Evolutionary conservation across 192 early-diverging fungal species (phyloP), one percentile per base, ranked within the genome.

Genomic region (Coemansia sp.): DNA sequence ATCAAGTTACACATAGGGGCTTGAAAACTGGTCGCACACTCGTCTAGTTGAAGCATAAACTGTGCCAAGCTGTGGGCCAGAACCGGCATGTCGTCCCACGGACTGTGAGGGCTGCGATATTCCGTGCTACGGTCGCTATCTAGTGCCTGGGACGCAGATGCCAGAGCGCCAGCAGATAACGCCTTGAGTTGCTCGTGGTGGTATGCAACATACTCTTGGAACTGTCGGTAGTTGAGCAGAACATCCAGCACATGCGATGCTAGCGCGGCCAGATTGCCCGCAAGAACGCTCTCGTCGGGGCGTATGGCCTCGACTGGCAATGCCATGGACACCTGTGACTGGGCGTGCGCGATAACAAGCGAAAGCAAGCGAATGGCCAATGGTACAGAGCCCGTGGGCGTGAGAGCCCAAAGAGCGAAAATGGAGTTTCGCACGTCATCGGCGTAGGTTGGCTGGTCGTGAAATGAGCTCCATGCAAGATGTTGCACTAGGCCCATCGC

Each of bases 41-140:
- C 34, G 39, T 61, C 66, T 19, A 80, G 46, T 55, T 68, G 57
- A 12, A 80, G 69, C 73, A 80, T 71, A 69, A 75, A 72, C 31
- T 72, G 53, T 5, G 39, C 45, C 55, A 80, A 25, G 19, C 27
- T 48, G 45, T 63, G 69, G 12, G 68, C 12, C 38, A 80, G 57
- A 12, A 37, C 66, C 14, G 78, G 73, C 32, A 66, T 75, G 25
- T 75, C 73, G 45, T 80, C 78, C 78, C 78, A 80, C 2, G 78
- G 78, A 63, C 78, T 80, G 59, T 80, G 73, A 39, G 74, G 78
- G 73, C 78, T 74, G 19, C 69, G 69, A 48, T 80, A 80, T 19
- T 68, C 73, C 8, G 27, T 21, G 27, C 60, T 71, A 42, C 66
- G 73, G 42, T 75, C 78, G 46, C 27, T n/a, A 10, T 60, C 53